Conservation (phyloP, 108 stramenopile species). For the Nannochloropsis salina region DNA sequence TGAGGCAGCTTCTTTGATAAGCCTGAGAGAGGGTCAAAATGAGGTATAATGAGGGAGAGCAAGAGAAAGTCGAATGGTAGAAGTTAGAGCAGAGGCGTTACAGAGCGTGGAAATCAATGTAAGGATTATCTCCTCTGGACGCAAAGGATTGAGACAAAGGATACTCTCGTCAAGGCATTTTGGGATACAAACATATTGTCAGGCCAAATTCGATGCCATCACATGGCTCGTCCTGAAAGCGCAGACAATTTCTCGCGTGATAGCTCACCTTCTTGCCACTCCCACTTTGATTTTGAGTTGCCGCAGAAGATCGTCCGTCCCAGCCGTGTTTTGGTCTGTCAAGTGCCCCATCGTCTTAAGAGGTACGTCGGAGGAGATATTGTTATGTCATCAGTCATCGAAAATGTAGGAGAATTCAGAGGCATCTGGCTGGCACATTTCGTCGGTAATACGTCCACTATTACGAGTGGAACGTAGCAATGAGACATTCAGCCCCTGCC, state of each 20-base stretch:
- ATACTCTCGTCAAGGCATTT: background rate
- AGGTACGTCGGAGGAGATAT: too few relatives aligned
- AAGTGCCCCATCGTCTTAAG: background rate
- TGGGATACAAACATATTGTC: too few relatives aligned
- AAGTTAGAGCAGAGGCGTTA: background rate
- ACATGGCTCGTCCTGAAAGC: background rate
- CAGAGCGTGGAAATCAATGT: background rate
- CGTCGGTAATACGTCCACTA: too few relatives aligned
- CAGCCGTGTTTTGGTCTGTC: background rate
- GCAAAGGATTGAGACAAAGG: background rate
- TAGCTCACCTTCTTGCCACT: constrained; percentile 35
- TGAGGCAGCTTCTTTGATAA: constrained; percentile 45
- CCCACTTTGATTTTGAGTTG: constrained; percentile 46
- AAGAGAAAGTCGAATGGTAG: background rate
- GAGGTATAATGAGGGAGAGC: background rate
- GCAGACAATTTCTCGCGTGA: background rate
- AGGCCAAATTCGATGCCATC: too few relatives aligned
- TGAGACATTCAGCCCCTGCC: too few relatives aligned
- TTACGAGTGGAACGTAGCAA: too few relatives aligned
- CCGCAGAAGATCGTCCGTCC: constrained; percentile 30
- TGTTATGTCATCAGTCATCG: too few relatives aligned
- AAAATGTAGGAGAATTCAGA: too few relatives aligned
- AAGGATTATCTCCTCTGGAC: background rate
- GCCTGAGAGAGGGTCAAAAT: constrained; percentile 18
- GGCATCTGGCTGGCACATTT: too few relatives aligned